phyloP scores from a whole-genome alignment of 2,329 filamentous ascomycete species.

The Diplodia mutila region DNA sequence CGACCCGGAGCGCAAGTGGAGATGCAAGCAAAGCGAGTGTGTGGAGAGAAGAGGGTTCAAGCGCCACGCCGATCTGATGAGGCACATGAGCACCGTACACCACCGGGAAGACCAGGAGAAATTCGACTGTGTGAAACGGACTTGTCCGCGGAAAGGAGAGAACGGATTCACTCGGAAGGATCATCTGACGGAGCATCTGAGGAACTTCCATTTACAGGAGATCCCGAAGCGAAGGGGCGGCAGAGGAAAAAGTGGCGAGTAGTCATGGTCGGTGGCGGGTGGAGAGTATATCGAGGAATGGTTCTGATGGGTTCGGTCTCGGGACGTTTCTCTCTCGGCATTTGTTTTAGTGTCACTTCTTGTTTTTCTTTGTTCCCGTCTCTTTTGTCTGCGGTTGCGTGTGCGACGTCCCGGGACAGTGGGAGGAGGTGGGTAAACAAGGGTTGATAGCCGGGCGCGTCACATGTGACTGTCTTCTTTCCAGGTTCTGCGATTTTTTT shows the following conservation, averaged over 20 bases:
- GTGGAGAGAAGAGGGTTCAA: slow-evolving; percentile 1
- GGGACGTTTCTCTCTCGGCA: neutral
- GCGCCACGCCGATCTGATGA: slow-evolving; percentile 13
- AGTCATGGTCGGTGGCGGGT: neutral
- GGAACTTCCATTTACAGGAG: slow-evolving; percentile 58
- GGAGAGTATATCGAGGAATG: neutral
- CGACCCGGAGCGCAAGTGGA: slow-evolving; percentile 1
- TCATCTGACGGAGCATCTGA: slow-evolving; percentile 61
- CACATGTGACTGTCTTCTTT: neutral
- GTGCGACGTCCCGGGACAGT: neutral
- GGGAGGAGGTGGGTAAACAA: slow-evolving; percentile 9
- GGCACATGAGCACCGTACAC: slow-evolving; percentile 19
- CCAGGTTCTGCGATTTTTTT: neutral
- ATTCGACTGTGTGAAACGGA: neutral
- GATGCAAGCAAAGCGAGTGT: neutral
- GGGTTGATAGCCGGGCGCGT: neutral
- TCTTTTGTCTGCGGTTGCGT: neutral
- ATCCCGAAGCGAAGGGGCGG: slow-evolving; percentile 42
- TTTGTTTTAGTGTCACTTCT: neutral
- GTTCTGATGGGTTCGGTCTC: neutral
- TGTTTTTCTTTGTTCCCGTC: neutral
- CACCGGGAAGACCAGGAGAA: slow-evolving; percentile 3
- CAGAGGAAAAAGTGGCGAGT: neutral
- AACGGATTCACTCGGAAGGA: slow-evolving; percentile 60
- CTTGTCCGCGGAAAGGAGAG: slow-evolving; percentile 1